Base-by-base conservation (phyloP, 345 rosid species). In the Populus davidiana region DNA sequence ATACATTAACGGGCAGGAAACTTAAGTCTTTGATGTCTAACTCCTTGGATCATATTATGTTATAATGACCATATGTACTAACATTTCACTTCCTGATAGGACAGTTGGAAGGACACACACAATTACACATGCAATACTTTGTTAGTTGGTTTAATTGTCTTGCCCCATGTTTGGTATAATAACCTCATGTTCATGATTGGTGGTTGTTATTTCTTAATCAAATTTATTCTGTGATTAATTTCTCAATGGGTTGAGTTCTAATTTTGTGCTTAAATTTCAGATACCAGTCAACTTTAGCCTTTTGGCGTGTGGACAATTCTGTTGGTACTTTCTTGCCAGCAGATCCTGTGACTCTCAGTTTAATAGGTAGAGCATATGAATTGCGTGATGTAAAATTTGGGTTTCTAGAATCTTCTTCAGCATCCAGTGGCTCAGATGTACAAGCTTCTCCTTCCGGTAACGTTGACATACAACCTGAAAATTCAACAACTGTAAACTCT, bases 281-380 rank as follows among this genome's bases (percentile, higher is more conserved):
- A 79, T 81, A 81, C 81, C 79, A 83, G 17, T 86, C 94, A 79
- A 84, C 81, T 81, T 83, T 91, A 80, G 93, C 91, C 71, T 93
- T 96, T 82, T 96, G 98, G 99, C 98, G 99, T 5, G 96, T 91
- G 84, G 83, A 84, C 77, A 96, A 92, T 87, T 89, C 92, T 76
- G 82, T 88, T 74, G 91, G 99, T 39, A 92, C 94, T 67, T 96
- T 96, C 87, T 86, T 96, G 84, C 98, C 98, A 31, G 90, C 92
- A 35, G 91, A 93, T 79, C 85, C 94, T 38, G 54, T 71, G 50
- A 84, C 86, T 83, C 83, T 88, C 54, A 67, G 80, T 77, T 76
- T 87, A 81, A 78, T 87, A 66, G 90, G 88, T 69, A 83, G 87
- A 85, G 89, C 98, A 54, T 96, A 87, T 85, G 99, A 92, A 72